These are phyloP conservation scores for Botryotinia convoluta DNA, from an alignment of 2,329 filamentous ascomycete species.

Conservation along the genomic window DNA sequence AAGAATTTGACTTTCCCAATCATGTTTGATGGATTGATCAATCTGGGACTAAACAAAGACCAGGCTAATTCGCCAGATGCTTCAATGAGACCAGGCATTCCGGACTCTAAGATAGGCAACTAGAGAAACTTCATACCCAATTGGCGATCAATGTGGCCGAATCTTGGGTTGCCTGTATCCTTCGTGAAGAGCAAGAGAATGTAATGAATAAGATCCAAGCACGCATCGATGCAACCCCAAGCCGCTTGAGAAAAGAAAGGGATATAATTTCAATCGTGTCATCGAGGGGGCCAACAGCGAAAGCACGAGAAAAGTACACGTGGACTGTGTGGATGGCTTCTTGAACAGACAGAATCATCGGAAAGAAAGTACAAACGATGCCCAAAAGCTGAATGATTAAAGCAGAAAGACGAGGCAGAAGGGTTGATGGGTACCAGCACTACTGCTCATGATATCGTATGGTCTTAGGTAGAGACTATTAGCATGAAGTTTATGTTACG, in stretches of 20 bases:
- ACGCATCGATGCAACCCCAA: not conserved
- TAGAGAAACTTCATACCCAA: not conserved
- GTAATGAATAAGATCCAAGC: not conserved
- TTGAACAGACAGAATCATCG: rapidly evolving
- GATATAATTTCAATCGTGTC: not conserved
- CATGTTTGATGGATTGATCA: not conserved
- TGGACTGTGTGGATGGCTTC: not conserved
- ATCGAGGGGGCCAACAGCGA: not conserved
- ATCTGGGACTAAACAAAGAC: not conserved
- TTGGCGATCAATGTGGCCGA: not conserved
- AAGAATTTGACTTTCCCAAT: no score
- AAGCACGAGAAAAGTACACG: not conserved
- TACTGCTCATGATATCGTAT: not conserved
- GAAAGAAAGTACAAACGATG: not conserved
- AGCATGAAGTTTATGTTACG: not conserved
- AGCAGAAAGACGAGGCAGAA: not conserved
- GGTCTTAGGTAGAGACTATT: no score
- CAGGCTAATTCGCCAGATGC: not conserved
- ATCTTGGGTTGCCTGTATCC: not conserved
- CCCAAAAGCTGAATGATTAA: not conserved
- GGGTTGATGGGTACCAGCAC: not conserved
- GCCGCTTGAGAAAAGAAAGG: not conserved
- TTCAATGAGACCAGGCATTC: not conserved
- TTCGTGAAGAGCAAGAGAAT: not conserved
- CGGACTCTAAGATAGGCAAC: not conserved